A percentile compares a stretch with the other conserved stretches of the same genome.
These are phyloP conservation scores for Daldinia childiae DNA, from an alignment of 495 filamentous ascomycete genomes.

Conservation along the genomic window DNA sequence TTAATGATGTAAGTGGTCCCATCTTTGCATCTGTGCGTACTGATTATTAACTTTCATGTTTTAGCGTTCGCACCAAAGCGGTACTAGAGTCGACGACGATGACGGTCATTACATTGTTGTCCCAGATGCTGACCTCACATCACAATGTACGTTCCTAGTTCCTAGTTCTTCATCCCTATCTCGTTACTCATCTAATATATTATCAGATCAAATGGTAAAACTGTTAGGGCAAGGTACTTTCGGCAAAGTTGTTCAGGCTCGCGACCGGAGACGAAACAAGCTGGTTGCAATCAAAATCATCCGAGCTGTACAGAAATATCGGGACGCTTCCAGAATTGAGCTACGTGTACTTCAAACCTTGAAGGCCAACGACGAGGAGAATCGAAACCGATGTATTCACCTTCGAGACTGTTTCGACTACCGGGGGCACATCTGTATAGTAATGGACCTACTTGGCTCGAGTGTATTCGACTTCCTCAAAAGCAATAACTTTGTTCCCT, in stretches of 20 bases:
- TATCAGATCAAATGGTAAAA: conserved; percentile 81
- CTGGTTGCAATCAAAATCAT: conserved; percentile 97
- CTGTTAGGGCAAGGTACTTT: conserved; percentile 97
- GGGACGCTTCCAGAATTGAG: conserved; percentile 96
- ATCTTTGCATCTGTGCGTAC: conserved; percentile 3
- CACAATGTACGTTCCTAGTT: conserved; percentile 79
- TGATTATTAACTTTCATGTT: conserved; percentile 20
- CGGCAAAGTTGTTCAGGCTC: conserved; percentile 95
- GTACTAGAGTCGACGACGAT: conserved; percentile 80
- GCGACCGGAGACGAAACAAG: conserved; percentile 75
- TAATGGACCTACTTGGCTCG: conserved; percentile 94
- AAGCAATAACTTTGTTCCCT: conserved; percentile 91
- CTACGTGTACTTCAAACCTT: conserved; percentile 90
- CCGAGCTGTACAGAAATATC: conserved; percentile 96
- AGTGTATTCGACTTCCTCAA: conserved; percentile 99
- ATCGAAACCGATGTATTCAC: conserved; percentile 97
- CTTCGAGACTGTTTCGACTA: conserved; percentile 97
- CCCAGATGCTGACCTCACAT: conserved; percentile 81
- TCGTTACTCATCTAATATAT: conserved; percentile 44
- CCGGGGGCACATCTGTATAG: conserved; percentile 97
- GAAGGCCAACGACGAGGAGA: conserved; percentile 86
- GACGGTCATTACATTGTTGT: conserved; percentile 96
- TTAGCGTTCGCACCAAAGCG: conserved; percentile 64
- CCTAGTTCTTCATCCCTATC: not conserved
- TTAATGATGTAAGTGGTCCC: conserved; percentile 79